phyloP scores from a whole-genome alignment of 2,329 filamentous ascomycete species.

The Pseudogymnoascus sp. region DNA sequence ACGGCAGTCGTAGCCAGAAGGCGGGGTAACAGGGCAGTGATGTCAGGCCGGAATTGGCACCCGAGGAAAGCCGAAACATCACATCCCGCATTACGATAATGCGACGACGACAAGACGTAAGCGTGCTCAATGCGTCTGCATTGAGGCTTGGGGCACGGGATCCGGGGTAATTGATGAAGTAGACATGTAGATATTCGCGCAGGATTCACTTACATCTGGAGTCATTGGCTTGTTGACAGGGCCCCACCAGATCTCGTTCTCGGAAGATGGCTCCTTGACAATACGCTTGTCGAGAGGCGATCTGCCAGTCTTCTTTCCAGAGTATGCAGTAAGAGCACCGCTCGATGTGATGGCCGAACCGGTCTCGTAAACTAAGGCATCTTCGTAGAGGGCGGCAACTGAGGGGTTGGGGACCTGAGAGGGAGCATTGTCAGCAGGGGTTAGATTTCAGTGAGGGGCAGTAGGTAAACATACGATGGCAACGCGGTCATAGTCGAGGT shows the following conservation, averaged over 20 bases:
- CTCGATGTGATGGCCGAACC: slow-evolving; percentile 95
- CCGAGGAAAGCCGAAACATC: neutral
- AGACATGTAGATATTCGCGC: slow-evolving; percentile 11
- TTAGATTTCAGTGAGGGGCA: neutral
- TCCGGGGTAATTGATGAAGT: slow-evolving; percentile 10
- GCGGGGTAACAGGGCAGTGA: neutral
- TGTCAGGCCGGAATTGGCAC: neutral
- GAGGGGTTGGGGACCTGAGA: slow-evolving; percentile 71
- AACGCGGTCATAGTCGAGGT: slow-evolving; percentile 98
- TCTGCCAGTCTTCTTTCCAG: slow-evolving; percentile 93
- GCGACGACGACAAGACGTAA: neutral
- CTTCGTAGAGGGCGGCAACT: slow-evolving; percentile 93
- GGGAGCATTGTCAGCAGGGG: slow-evolving; percentile 11
- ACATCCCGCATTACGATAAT: neutral
- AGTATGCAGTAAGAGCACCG: slow-evolving; percentile 94
- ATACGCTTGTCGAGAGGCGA: slow-evolving; percentile 97
- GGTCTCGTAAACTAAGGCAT: slow-evolving; percentile 96
- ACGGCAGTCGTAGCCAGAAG: neutral
- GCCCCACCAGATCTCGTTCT: slow-evolving; percentile 96
- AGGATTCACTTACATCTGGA: slow-evolving; percentile 65
- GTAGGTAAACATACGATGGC: slow-evolving; percentile 65
- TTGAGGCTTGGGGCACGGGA: neutral
- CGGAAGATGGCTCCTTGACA: slow-evolving; percentile 81
- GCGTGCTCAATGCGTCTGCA: neutral
- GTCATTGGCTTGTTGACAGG: slow-evolving; percentile 99